These are phyloP conservation scores for Zopfochytrium polystomum DNA, from an alignment of 371 early-diverging fungal genomes.

Conservation along the genomic window DNA sequence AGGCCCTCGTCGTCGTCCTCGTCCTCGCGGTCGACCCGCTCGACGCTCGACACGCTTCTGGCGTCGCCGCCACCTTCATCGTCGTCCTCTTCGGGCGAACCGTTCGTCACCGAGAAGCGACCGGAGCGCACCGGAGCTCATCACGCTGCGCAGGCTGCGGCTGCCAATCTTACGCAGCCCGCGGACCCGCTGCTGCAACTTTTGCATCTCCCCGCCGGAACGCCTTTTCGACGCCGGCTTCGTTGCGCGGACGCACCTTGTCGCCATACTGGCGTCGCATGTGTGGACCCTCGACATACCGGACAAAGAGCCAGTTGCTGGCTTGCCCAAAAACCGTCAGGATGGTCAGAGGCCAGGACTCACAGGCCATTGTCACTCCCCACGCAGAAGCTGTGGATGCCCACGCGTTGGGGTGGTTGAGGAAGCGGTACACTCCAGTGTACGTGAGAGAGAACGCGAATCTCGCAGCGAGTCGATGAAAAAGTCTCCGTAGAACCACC, in stretches of 20 bases:
- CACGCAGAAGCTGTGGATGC: conserved; percentile 84
- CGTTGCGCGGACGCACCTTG: conserved; percentile 58
- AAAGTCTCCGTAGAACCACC: conserved; percentile 91
- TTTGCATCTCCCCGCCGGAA: too few relatives aligned
- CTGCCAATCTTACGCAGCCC: too few relatives aligned
- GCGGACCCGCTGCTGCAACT: too few relatives aligned
- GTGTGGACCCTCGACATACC: conserved; percentile 82
- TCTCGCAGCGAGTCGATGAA: conserved; percentile 61
- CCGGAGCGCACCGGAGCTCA: too few relatives aligned
- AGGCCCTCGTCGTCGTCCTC: neutral
- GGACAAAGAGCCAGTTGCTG: conserved; percentile 71
- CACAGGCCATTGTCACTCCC: conserved; percentile 82
- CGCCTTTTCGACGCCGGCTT: conserved; percentile 77
- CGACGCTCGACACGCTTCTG: neutral
- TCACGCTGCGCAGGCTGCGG: too few relatives aligned
- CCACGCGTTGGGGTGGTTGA: conserved; percentile 85
- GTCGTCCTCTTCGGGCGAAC: conserved; percentile 22
- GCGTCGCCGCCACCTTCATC: conserved; percentile 10
- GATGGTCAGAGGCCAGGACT: conserved; percentile 69
- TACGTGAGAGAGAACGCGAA: conserved; percentile 28
- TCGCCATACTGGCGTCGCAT: conserved; percentile 80
- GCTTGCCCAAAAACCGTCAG: conserved; percentile 79
- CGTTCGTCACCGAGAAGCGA: too few relatives aligned
- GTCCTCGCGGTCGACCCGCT: conserved; percentile 10
- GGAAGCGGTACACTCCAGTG: conserved; percentile 51